phyloP scores from a whole-genome alignment of 164 flowering plant species.

The Santalum album region DNA sequence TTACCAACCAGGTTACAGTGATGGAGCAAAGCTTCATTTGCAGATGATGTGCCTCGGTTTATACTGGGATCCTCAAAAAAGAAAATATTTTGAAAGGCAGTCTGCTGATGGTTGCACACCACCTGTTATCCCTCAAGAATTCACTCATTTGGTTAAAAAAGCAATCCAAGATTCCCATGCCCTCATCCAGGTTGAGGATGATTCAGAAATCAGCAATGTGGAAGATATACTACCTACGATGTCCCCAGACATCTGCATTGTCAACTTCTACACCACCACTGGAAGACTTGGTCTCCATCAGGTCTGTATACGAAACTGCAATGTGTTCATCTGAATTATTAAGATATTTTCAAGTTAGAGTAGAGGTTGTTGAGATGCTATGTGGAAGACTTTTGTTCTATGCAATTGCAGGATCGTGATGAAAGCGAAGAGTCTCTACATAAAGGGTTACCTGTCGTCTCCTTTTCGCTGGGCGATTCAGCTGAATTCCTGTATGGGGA shows the following conservation, averaged over 20 bases:
- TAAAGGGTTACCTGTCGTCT: conserved; percentile 72
- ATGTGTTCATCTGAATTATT: background rate
- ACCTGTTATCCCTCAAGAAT: conserved; percentile 46
- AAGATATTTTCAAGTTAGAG: background rate
- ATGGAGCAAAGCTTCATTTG: conserved; percentile 46
- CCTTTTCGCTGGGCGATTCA: conserved; percentile 76
- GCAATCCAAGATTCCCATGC: conserved; percentile 44
- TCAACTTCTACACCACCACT: conserved; percentile 53
- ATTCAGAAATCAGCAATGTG: conserved; percentile 5
- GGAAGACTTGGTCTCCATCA: conserved; percentile 89
- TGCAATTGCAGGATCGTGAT: conserved; percentile 51
- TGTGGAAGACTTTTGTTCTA: background rate
- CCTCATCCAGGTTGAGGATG: conserved; percentile 15
- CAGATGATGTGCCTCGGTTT: conserved; percentile 92
- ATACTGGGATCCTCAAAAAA: conserved; percentile 69
- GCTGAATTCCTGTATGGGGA: conserved; percentile 71
- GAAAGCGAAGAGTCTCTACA: conserved; percentile 51
- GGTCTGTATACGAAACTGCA: conserved; percentile 25
- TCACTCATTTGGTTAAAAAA: conserved; percentile 32
- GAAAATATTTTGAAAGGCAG: conserved; percentile 33
- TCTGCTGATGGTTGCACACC: conserved; percentile 48
- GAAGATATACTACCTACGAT: conserved; percentile 42
- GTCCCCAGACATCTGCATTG: conserved; percentile 67
- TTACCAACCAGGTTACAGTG: conserved; percentile 62
- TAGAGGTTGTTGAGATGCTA: too few relatives aligned